These are phyloP conservation scores for Phytophthora multivora DNA, from an alignment of 352 stramenopile species.

Conservation along the genomic window DNA sequence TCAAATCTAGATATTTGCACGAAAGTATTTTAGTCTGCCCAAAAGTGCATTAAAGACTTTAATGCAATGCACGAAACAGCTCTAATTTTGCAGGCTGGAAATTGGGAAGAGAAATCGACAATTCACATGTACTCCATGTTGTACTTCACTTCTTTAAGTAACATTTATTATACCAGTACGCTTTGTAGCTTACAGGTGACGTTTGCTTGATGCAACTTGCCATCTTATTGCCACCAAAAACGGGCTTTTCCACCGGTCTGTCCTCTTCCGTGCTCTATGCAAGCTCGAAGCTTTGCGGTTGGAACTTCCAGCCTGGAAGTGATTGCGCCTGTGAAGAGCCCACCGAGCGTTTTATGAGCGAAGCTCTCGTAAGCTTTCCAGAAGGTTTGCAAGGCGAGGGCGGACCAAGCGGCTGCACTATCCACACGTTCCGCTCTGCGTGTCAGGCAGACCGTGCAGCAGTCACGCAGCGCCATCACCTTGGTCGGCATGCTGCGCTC, in stretches of 20 bases:
- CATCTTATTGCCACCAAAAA: background rate
- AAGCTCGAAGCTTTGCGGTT: conserved; percentile 12
- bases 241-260: conserved; percentile 27
- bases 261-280: conserved; percentile 32
- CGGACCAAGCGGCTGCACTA: conserved; percentile 17
- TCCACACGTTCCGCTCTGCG: conserved; percentile 18
- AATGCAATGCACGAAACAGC: too few species aligned
- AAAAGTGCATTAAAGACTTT: too few species aligned
- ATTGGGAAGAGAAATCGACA: too few species aligned
- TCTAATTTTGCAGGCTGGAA: too few species aligned
- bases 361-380: conserved; percentile 26
- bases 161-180: too few species aligned
- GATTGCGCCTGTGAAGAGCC: conserved; percentile 22
- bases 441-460: conserved; percentile 10
- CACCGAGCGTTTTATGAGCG: conserved; percentile 23
- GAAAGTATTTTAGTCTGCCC: too few species aligned
- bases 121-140: too few species aligned
- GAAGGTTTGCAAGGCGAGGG: conserved; percentile 27
- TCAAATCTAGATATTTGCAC: too few species aligned
- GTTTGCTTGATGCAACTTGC: background rate
- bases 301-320: background rate
- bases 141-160: too few species aligned
- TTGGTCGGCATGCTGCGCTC: conserved; percentile 1
- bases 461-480: conserved; percentile 1
- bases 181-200: background rate